Evolutionary conservation across 2,329 filamentous ascomycete species (phyloP).

Genomic region (Cladosporium sp.): DNA sequence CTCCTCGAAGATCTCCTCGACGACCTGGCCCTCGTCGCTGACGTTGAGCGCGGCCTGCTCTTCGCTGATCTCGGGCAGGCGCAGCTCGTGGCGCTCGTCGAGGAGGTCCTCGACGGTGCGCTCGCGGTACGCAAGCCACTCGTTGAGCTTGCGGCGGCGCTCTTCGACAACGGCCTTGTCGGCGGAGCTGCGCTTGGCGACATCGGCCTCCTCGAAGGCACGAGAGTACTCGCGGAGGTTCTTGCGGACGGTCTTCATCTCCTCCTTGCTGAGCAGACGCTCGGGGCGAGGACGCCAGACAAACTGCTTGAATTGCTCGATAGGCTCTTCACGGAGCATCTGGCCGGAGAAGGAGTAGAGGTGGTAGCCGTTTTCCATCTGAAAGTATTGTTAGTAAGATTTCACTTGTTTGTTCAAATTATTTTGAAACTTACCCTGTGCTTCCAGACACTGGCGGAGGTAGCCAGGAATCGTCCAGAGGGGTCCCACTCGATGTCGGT

Average conservation of each 20-base stretch:
- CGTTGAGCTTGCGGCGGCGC: conserved; percentile 73
- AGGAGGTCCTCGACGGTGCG: conserved; percentile 65
- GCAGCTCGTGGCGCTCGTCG: conserved; percentile 66
- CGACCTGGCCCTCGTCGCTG: conserved; percentile 47
- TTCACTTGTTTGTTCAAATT: not conserved
- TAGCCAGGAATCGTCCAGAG: conserved; percentile 88
- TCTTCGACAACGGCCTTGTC: conserved; percentile 91
- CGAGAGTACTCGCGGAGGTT: conserved; percentile 96
- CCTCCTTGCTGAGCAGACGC: conserved; percentile 90
- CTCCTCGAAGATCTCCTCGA: conserved; percentile 82
- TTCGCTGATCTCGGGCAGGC: conserved; percentile 62
- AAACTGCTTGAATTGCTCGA: conserved; percentile 98
- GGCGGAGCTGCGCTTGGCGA: conserved; percentile 86
- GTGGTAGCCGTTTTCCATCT: conserved; percentile 99
- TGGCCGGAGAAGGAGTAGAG: conserved; percentile 95
- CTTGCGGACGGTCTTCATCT: conserved; percentile 97
- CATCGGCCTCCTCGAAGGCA: conserved; percentile 91
- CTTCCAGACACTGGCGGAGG: conserved; percentile 92
- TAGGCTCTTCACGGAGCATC: conserved; percentile 79
- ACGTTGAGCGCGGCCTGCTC: conserved; percentile 57
- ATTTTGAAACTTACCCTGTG: conserved; percentile 66
- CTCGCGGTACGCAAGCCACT: conserved; percentile 84
- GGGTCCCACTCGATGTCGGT: conserved; percentile 99
- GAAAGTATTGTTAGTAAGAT: conserved; percentile 17
- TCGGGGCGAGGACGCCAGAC: conserved; percentile 87